phyloP scores from a whole-genome alignment of 2,329 filamentous ascomycete species.

The Mycocentrospora acerina region DNA sequence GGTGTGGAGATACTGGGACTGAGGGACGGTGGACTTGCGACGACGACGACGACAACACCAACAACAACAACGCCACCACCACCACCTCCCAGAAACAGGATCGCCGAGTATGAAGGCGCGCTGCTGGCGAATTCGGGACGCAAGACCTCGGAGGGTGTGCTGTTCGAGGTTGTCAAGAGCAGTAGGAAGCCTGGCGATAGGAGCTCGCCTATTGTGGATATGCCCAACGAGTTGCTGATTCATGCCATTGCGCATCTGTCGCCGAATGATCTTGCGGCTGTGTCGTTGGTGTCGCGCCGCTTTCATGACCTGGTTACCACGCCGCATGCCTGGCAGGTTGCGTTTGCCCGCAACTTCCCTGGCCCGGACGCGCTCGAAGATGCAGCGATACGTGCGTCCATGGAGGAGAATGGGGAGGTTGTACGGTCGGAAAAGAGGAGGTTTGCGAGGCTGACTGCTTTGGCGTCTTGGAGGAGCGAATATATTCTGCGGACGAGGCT shows the following conservation, averaged over 20 bases:
- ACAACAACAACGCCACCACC: constrained; percentile 34
- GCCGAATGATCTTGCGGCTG: constrained; percentile 76
- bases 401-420: constrained; percentile 34
- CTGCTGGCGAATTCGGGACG: constrained; percentile 40
- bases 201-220: constrained; percentile 55
- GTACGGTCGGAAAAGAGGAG: constrained; percentile 72
- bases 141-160: constrained; percentile 46
- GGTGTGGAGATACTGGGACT: constrained; percentile 6
- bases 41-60: constrained; percentile 6
- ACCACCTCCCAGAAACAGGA: constrained; percentile 52
- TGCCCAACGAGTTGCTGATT: constrained; percentile 91
- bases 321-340: constrained; percentile 90
- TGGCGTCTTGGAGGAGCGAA: constrained; percentile 95
- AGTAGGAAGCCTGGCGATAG: constrained; percentile 47
- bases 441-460: constrained; percentile 77
- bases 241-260: constrained; percentile 89
- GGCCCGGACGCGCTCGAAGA: constrained; percentile 63
- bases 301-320: constrained; percentile 87
- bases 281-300: constrained; percentile 82
- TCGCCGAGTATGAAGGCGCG: constrained; percentile 58
- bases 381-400: constrained; percentile 47
- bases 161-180: constrained; percentile 56
- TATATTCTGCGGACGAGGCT: constrained; percentile 87
- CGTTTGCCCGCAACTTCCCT: constrained; percentile 88
- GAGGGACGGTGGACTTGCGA: too few species aligned